Percentiles rank a stretch among this genome's conserved stretches.
Evolutionary conservation across 2,329 filamentous ascomycete genomes (phyloP).

Genomic region (Beauveria sp.): DNA sequence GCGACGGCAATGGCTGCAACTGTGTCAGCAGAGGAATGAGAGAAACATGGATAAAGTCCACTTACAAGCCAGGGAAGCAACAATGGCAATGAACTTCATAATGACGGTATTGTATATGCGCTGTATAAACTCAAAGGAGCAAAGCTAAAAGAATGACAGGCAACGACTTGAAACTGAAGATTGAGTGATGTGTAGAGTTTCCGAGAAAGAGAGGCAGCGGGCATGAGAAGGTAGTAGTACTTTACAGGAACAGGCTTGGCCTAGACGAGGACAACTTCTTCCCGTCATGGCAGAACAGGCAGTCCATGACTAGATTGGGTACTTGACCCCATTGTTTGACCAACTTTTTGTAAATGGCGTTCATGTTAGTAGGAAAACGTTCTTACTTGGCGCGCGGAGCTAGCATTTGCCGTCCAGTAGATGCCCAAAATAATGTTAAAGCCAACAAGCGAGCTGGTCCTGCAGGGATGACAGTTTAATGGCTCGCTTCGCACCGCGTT

Average conservation of each 20-base stretch:
- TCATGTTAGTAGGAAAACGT: background rate
- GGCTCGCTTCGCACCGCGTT: background rate
- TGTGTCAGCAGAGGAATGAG: background rate
- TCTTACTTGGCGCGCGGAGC: background rate
- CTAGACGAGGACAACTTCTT: background rate
- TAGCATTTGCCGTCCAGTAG: background rate
- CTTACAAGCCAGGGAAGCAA: constrained; percentile 7
- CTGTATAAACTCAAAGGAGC: background rate
- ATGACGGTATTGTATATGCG: background rate
- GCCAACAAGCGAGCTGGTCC: background rate
- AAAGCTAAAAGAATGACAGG: background rate
- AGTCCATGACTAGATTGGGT: background rate
- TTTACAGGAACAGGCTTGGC: background rate
- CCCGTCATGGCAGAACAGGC: background rate
- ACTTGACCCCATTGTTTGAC: background rate
- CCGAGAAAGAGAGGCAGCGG: background rate
- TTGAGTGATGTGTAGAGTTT: background rate
- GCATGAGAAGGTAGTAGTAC: background rate
- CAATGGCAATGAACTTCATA: constrained; percentile 8
- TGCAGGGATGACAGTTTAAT: background rate
- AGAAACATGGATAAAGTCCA: background rate
- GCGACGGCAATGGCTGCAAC: constrained; percentile 2
- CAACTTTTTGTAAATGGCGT: background rate
- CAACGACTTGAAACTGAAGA: background rate
- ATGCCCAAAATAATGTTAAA: background rate